Base-by-base conservation (phyloP, 345 rosid genomes). In the Sisymbrium altissimum region DNA sequence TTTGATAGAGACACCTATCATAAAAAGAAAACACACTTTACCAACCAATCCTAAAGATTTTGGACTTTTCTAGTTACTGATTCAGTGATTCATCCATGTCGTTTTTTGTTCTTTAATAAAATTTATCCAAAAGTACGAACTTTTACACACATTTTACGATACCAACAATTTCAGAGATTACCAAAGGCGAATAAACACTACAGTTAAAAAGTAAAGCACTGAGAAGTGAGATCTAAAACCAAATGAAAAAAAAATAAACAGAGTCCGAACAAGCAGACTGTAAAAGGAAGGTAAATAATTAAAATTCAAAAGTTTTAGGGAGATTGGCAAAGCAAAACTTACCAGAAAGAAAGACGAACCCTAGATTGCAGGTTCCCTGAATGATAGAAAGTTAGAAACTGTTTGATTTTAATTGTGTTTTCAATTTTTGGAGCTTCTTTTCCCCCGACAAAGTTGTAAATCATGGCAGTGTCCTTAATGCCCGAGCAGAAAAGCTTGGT, bases 381-480 rank as follows among this genome's bases (percentile, higher is more conserved):
- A 53, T 33, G 64, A 52, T 55, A 63, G 32, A 46, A 57, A 23
- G 64, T 40, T 55, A 63, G 32, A 46, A 57, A 23, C 17, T 48
- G 15, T 27, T 46, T 49, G 32, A 1, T 27, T 25, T 74, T 57
- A 57, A 1, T 29, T 45, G 58, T 33, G 48, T 36, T 65, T 62
- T 72, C 55, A 40, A 25, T 25, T 3, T 17, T 74, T 39, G 23
- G 12, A 66, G 78, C 52, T 66, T 66, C 43, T 66, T 58, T 58
- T 66, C 7, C 27, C 67, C 78, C 66, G 78, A 66, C 71, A 74
- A 56, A 35, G 66, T 13, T 57, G 44, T 66, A 66, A 74, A 58
- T 66, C 35, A 48, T 38, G 64, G 15, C 53, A 55, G 64, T 66
- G 65, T 56, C 66, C 52, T 56, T 56, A 7, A 45, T 74, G 70